Conservation (phyloP, 768 basidiomycete genomes). For the Lentinula detonsa region DNA sequence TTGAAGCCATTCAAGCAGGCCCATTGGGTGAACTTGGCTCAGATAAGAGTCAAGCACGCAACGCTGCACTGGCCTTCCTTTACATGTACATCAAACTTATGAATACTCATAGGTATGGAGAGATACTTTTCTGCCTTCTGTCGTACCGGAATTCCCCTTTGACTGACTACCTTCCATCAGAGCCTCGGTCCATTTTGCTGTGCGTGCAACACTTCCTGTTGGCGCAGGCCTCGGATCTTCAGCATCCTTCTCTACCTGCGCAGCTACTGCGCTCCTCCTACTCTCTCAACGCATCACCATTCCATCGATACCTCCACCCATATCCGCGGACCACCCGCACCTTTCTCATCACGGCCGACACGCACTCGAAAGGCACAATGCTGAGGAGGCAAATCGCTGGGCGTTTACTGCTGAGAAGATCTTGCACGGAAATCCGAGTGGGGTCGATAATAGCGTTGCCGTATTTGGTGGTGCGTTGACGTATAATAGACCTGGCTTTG, state of each 20-base stretch:
- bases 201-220: constrained; percentile 87
- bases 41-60: constrained; percentile 30
- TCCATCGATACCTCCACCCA: constrained; percentile 44
- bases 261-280: constrained; percentile 74
- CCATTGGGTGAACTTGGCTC: constrained; percentile 31
- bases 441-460: constrained; percentile 93
- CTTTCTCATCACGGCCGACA: constrained; percentile 60
- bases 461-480: constrained; percentile 90
- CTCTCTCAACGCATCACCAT: constrained; percentile 62
- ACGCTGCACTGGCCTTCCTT: constrained; percentile 67
- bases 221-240: constrained; percentile 96
- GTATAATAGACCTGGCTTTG: constrained; percentile 79
- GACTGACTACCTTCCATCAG: constrained; percentile 30
- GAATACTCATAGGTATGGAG: constrained; percentile 46
- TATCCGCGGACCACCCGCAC: constrained; percentile 49
- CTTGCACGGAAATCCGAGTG: constrained; percentile 94
- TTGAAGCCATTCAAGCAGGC: constrained; percentile 59
- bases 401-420: constrained; percentile 96
- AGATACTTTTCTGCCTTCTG: neutral
- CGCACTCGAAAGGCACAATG: constrained; percentile 54
- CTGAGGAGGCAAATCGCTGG: constrained; percentile 85
- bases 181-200: constrained; percentile 71
- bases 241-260: constrained; percentile 89
- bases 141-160: neutral
- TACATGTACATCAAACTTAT: constrained; percentile 88